A percentile compares a stretch with the other conserved stretches of the same genome.
phyloP scores from a whole-genome alignment of 495 filamentous ascomycete genomes.

The Zalerion maritima region DNA sequence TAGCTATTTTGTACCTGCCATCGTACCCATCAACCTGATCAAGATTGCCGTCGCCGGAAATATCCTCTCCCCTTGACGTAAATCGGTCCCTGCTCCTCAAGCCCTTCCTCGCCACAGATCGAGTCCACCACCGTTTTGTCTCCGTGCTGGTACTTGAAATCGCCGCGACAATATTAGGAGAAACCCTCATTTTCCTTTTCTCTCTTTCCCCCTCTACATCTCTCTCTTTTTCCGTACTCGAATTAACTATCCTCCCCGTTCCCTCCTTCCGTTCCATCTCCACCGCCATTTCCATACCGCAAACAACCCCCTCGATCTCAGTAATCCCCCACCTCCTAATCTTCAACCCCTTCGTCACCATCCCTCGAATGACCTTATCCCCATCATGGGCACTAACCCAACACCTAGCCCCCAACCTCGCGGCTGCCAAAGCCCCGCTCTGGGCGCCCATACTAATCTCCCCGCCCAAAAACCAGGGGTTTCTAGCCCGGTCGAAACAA shows the following conservation, averaged over 20 bases:
- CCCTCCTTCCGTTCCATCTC: neutral
- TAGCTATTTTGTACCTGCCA: neutral
- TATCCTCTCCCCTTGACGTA: no score
- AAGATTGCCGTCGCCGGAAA: no score
- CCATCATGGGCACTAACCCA: constrained; percentile 59
- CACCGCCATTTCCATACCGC: no score
- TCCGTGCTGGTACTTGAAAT: no score
- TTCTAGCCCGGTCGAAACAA: constrained; percentile 42
- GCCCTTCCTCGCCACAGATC: no score
- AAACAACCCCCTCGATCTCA: constrained; percentile 27
- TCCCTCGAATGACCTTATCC: constrained; percentile 41
- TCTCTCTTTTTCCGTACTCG: neutral
- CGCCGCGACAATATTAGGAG: no score
- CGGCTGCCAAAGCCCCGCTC: constrained; percentile 42
- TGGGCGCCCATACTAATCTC: constrained; percentile 42
- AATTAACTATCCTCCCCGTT: neutral
- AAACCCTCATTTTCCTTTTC: neutral
- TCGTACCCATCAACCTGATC: no score
- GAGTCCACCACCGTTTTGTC: no score
- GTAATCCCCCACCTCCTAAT: constrained; percentile 27
- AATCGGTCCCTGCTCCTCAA: no score
- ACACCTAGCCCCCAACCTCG: constrained; percentile 32
- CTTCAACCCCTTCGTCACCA: constrained; percentile 32
- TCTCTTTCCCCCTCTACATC: neutral
- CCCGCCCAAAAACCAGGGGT: constrained; percentile 53